These are phyloP conservation scores for Leptographium lundbergii DNA, from an alignment of 2,329 filamentous ascomycete genomes.

Conservation along the genomic window DNA sequence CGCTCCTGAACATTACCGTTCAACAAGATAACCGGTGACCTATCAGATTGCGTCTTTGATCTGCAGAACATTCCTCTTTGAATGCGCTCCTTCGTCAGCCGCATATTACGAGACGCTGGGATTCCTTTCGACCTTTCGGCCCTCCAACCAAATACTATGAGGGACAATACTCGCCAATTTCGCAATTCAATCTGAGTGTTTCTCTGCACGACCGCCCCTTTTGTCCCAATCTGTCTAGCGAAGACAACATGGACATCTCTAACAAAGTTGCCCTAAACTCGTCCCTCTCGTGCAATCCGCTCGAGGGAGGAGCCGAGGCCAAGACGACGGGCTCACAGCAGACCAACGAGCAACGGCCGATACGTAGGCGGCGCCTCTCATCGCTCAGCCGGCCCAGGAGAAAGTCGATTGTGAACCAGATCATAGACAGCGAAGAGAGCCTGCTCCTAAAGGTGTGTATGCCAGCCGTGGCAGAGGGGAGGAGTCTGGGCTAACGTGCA, in stretches of 20 bases:
- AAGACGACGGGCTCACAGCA: conserved; percentile 30
- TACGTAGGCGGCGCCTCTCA: conserved; percentile 38
- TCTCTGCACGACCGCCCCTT: not conserved
- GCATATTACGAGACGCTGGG: not conserved
- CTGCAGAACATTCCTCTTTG: too few species aligned
- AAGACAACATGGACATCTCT: not conserved
- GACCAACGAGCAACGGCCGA: conserved; percentile 17
- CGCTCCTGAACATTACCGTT: not conserved
- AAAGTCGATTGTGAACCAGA: conserved; percentile 45
- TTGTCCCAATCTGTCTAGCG: not conserved
- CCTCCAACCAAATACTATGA: not conserved
- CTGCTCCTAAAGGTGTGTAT: conserved; percentile 40
- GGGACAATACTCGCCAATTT: not conserved
- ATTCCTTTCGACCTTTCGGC: not conserved
- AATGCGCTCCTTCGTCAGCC: not conserved
- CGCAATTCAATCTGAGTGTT: not conserved
- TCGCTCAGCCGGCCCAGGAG: conserved; percentile 41
- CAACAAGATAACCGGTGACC: not conserved
- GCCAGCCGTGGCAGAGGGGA: too few species aligned
- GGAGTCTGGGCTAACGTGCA: not conserved
- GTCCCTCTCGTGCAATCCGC: conserved; percentile 3
- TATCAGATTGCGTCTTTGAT: not conserved
- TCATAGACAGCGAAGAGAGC: conserved; percentile 51
- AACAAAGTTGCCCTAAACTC: conserved; percentile 12
- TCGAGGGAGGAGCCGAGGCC: conserved; percentile 23